Conservation (phyloP, 2,329 filamentous ascomycete species). For the Trichoderma afroharzianum region DNA sequence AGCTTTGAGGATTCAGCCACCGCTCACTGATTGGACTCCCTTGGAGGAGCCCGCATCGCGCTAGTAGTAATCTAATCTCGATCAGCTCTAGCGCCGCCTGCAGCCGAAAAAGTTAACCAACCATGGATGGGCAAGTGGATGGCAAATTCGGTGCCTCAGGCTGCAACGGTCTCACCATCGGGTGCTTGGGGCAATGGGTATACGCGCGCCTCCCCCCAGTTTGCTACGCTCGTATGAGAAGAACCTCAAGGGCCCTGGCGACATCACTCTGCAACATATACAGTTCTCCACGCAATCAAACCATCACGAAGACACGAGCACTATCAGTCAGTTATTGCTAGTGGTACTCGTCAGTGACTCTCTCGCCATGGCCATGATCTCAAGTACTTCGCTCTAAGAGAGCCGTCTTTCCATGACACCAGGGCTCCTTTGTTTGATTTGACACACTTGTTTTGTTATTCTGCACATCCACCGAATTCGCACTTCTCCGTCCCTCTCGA, state of each 20-base stretch:
- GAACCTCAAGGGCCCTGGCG: constrained; percentile 6
- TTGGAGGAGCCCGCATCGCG: neutral
- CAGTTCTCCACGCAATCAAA: constrained; percentile 13
- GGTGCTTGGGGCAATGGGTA: constrained; percentile 15
- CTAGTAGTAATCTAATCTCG: neutral
- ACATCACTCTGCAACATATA: constrained; percentile 7
- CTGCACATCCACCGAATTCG: neutral
- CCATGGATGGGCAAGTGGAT: neutral
- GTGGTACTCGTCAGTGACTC: constrained; percentile 9
- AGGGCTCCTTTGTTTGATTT: neutral
- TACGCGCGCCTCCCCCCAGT: constrained; percentile 14
- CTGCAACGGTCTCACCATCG: neutral
- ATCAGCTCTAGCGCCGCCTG: neutral
- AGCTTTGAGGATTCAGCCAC: constrained; percentile 12
- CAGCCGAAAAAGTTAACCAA: neutral
- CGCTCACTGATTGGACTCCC: neutral
- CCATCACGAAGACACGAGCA: constrained; percentile 20
- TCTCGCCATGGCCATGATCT: constrained; percentile 22
- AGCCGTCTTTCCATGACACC: constrained; percentile 17
- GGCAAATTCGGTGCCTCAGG: neutral
- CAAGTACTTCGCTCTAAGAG: constrained; percentile 21
- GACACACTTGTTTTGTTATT: neutral
- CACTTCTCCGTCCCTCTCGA: neutral
- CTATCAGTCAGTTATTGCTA: constrained; percentile 15
- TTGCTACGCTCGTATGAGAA: neutral